Evolutionary conservation across 2,329 filamentous ascomycete species (phyloP), one percentile per base, ranked within the genome.

Genomic region (Fusarium vanettenii): DNA sequence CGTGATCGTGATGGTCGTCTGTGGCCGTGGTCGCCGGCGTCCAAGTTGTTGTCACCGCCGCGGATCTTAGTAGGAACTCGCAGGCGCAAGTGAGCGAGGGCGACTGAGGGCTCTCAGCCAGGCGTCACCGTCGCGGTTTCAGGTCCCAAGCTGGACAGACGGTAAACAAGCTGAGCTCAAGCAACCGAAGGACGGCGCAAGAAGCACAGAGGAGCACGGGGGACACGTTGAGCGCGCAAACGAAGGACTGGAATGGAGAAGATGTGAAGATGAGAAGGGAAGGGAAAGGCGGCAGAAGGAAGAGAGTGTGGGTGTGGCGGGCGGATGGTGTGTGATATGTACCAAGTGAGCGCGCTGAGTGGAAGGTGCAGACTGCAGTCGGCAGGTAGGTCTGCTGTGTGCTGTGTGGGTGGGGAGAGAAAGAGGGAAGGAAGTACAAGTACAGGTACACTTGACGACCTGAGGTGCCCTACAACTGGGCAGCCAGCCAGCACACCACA

Each of bases 181-280:
- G 69, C 64, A 56, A 73, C 76, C 71, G 69, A 66, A 39, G 64
- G 60, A 72, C 71, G 70, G 70, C 69, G 57, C 73, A 79, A 67
- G 63, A 71, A 69, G 63, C 67, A 76, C 67, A 66, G 62, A 61
- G 63, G 59, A 66, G 67, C 64, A 72, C 74, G 60, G 64, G 59
- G 71, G 68, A 76, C 67, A 74, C 67, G 72, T 78, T 74, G 69
- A 66, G 71, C 76, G 72, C 76, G 75, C 76, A 80, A 80, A 82
- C 72, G 81, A 81, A 76, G 70, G 81, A 82, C 79, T 79, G 79
- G 76, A 78, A 83, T 79, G 70, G 78, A 75, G 74, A 71, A 78
- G 79, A 78, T 76, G 77, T 78, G 80, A 79, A 77, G 75, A 73
- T 74, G 78, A 55, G 76, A 71, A 78, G 73, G 73, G 71, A 74